These are phyloP conservation scores for Colletotrichum caudatum DNA, from an alignment of 2,329 filamentous ascomycete species.

Conservation along the genomic window DNA sequence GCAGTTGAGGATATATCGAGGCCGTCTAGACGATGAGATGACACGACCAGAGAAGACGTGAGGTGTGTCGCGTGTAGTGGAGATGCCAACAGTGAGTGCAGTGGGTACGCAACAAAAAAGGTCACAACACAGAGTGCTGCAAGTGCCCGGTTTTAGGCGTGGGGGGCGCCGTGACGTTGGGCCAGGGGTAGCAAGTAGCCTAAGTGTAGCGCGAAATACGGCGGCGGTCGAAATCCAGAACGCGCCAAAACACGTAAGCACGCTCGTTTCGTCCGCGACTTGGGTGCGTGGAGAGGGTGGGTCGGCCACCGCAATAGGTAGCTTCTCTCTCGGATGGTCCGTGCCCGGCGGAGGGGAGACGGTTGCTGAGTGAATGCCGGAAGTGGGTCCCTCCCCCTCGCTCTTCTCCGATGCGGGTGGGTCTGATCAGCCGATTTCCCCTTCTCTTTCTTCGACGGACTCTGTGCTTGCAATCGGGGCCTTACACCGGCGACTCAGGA, in stretches of 20 bases:
- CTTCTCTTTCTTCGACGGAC: constrained; percentile 29
- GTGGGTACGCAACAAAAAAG: constrained; percentile 14
- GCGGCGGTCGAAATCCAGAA: constrained; percentile 25
- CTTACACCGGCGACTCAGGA: constrained; percentile 37
- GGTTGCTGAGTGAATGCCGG: constrained; percentile 40
- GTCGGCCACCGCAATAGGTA: too few species aligned
- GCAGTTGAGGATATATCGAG: constrained; percentile 8
- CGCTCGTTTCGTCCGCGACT: constrained; percentile 32
- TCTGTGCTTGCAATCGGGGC: constrained; percentile 36
- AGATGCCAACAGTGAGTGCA: constrained; percentile 1
- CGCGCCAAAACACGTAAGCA: constrained; percentile 40
- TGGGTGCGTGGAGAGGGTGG: not conserved
- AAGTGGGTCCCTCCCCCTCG: constrained; percentile 31
- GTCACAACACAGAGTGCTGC: constrained; percentile 27
- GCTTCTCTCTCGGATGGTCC: constrained; percentile 11
- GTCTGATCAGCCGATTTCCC: constrained; percentile 31
- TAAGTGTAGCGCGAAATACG: constrained; percentile 25
- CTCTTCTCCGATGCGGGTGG: constrained; percentile 32
- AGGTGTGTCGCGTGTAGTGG: constrained; percentile 32
- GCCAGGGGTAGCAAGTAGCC: constrained; percentile 22
- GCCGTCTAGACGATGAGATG: constrained; percentile 4
- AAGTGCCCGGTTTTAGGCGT: constrained; percentile 15
- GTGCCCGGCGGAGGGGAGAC: constrained; percentile 14
- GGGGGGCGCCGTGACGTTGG: constrained; percentile 31
- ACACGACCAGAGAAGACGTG: constrained; percentile 23